Percentiles rank a stretch among this genome's conserved stretches.
Conservation (phyloP, 768 basidiomycete genomes). For the Phylloporus sp. region DNA sequence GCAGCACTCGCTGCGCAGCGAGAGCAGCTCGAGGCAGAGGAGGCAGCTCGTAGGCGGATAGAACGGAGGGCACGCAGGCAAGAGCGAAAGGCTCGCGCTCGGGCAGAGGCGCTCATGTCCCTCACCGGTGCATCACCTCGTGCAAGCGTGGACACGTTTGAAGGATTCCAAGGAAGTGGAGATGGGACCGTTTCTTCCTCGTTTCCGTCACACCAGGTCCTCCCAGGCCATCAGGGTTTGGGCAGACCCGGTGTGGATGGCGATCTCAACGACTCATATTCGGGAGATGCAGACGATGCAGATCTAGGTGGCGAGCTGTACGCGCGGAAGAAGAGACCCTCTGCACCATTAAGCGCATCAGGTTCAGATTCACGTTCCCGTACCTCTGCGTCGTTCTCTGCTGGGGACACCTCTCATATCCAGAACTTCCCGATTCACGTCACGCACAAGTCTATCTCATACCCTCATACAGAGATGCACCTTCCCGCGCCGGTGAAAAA, state of each 20-base stretch:
- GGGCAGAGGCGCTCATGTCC: slow-evolving; percentile 29
- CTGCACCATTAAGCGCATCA: slow-evolving; percentile 33
- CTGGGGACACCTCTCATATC: slow-evolving; percentile 16
- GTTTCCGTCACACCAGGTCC: neutral
- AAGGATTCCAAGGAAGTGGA: slow-evolving; percentile 63
- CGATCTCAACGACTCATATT: slow-evolving; percentile 5
- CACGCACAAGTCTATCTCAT: slow-evolving; percentile 24
- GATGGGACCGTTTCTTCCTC: neutral
- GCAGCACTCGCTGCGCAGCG: slow-evolving; percentile 28
- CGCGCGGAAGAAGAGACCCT: slow-evolving; percentile 33
- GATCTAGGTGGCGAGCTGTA: slow-evolving; percentile 62
- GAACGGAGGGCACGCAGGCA: slow-evolving; percentile 44
- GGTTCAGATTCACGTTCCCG: slow-evolving; percentile 60
- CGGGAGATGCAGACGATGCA: slow-evolving; percentile 44
- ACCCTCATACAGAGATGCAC: slow-evolving; percentile 29
- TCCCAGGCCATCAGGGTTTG: slow-evolving; percentile 7
- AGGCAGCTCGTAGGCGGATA: slow-evolving; percentile 42
- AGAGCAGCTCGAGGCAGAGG: slow-evolving; percentile 32
- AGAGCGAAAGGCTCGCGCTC: slow-evolving; percentile 44
- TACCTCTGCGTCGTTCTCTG: slow-evolving; percentile 49
- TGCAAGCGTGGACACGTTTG: slow-evolving; percentile 42
- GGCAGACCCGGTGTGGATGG: slow-evolving; percentile 1
- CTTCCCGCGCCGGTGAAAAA: slow-evolving; percentile 16
- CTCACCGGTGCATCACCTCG: slow-evolving; percentile 27
- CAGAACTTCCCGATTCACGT: slow-evolving; percentile 24